Evolutionary conservation across 176 grass and related monocot species (phyloP), one percentile per base, ranked within the genome.

Genomic region (Aegilops umbellulata): DNA sequence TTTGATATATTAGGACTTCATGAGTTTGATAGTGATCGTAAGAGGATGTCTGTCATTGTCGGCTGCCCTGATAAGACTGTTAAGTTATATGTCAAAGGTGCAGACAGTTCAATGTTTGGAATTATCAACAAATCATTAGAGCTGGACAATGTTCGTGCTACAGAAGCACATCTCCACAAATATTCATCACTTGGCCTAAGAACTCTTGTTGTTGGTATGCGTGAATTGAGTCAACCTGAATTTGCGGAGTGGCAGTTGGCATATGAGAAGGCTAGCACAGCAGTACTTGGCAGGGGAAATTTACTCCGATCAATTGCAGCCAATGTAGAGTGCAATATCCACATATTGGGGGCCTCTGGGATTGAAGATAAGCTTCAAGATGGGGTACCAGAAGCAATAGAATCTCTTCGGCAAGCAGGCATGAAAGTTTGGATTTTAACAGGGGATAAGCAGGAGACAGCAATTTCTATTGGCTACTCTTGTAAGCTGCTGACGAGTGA

Each of bases 331-430:
- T 46, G 60, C 68, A 84, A 90, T 83, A 74, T 97, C 47, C 19
- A 57, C n/a, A 90, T 95, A 60, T 86, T 98, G 77, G 95, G 93
- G 55, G 95, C 95, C 36, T 84, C 89, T 79, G 95, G 89, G 36
- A 98, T 98, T 78, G 95, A 98, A 91, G 95, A 98, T 84, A 93
- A 93, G 80, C 90, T 98, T 82, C 93, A 98, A 88, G 72, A 92
- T 64, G 95, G 93, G 27, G 93, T 98, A 23, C 93, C 93, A 58
- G 95, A 95, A 88, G 93, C 95, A 73, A 95, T 98, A 77, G 93
- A 98, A 84, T 90, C 91, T 79, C 90, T 97, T 70, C 80, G 93
- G 42, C 79, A 92, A 90, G 93, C 95, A 75, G 91, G 84, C 46
- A 93, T 95, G 31, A 93, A 86, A 73, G 87, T 98, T 62, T 98